Conservation (phyloP, 148 eudicot species). For the Oxyria digyna region DNA sequence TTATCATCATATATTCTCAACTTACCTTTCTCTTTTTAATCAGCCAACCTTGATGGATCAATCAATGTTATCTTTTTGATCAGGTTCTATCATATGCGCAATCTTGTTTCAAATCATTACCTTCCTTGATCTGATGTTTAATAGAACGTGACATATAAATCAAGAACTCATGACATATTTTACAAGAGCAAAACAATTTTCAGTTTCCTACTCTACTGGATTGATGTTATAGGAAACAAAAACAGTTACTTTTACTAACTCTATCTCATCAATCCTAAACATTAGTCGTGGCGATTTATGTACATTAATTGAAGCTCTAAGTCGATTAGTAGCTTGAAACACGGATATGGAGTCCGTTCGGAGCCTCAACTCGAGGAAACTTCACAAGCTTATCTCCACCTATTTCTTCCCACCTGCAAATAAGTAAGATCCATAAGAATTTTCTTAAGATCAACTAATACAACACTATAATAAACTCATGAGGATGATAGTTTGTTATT, state of each 20-base stretch:
- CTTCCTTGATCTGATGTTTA: neutral
- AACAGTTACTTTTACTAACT: neutral
- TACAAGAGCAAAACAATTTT: slow-evolving; percentile 2
- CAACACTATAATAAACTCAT: neutral
- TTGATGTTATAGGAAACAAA: neutral
- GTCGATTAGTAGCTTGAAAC: slow-evolving; percentile 7
- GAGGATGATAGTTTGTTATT: neutral
- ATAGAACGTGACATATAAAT: neutral
- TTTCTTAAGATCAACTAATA: neutral
- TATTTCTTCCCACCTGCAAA: slow-evolving; percentile 7
- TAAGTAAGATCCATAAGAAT: neutral
- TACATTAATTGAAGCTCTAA: neutral
- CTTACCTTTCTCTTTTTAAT: neutral
- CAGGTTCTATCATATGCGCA: neutral
- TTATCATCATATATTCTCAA: neutral
- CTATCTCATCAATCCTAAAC: slow-evolving; percentile 7
- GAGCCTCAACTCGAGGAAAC: slow-evolving; percentile 8
- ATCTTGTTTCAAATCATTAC: slow-evolving; percentile 2
- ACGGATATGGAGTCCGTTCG: slow-evolving; percentile 7
- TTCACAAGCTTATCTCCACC: slow-evolving; percentile 9
- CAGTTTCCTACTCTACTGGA: slow-evolving; percentile 5
- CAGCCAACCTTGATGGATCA: neutral
- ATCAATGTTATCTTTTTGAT: neutral
- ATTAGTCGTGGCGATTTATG: neutral
- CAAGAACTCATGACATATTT: neutral